Evolutionary conservation across 345 rosid species (phyloP), one percentile per base, ranked within the genome.

Genomic region (Camelina hispida): DNA sequence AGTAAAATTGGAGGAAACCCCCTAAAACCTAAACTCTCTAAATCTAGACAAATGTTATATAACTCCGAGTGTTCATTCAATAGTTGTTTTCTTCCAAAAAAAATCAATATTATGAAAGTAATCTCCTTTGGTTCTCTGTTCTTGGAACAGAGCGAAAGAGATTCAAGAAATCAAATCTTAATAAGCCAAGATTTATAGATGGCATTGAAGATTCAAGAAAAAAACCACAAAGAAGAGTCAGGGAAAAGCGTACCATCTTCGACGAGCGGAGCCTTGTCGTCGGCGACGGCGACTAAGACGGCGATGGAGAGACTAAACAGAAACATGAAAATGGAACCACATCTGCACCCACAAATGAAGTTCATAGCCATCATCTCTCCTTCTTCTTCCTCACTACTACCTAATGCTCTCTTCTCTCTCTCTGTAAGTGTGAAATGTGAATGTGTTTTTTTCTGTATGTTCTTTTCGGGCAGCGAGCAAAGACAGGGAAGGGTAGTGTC

Each of bases 241-340:
- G 35, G 34, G 62, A 42, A 47, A 78, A 30, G 66, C 81, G 28
- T 85, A 92, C 97, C 97, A 79, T 92, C 97, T 53, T 89, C 90
- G 2, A 82, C 87, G 1, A 42, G 40, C 9, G 81, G 80, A 46
- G 85, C 73, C 67, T 77, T 77, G 20, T 71, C 81, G 54, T 83
- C 59, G 62, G 84, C 79, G 30, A 79, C 52, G 48, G 87, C 6
- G 25, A 87, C 69, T 17, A 76, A 81, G 67, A 78, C 59, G 59
- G 84, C 79, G 30, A 79, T 54, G 40, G 81, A 78, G 17, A 81
- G 51, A 43, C 79, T 9, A 38, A 78, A 38, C 50, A 90, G 58
- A 66, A 87, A 69, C 77, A 83, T 14, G 32, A 68, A 60, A 52
- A 83, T 18, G 70, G 84, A 68, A 74, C 76, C 73, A 81, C 87